Conservation (phyloP, 805 yeast genomes). For the Hagleromyces aurorensis region DNA sequence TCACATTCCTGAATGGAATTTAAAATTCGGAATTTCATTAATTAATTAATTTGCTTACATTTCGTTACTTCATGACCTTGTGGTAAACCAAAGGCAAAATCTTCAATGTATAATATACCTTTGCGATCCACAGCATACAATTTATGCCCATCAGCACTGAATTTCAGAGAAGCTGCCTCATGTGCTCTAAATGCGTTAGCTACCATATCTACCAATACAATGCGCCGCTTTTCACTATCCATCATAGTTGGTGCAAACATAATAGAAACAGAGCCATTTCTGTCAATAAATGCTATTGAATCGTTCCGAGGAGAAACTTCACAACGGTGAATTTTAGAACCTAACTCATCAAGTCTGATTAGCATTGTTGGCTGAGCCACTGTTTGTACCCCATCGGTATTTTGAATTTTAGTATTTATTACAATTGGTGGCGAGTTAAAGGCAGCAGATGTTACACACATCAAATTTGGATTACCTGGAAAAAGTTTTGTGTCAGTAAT, state of each 20-base stretch:
- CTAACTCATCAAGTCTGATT: constrained; percentile 68
- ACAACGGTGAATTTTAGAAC: constrained; percentile 65
- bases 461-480: constrained; percentile 49
- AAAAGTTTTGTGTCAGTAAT: constrained; percentile 74
- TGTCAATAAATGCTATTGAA: constrained; percentile 71
- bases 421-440: constrained; percentile 60
- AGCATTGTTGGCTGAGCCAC: constrained; percentile 55
- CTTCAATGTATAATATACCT: constrained; percentile 71
- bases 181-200: constrained; percentile 61
- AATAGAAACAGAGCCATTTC: constrained; percentile 67
- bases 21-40: constrained; percentile 1
- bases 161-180: constrained; percentile 73
- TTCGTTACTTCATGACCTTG: constrained; percentile 58
- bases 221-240: constrained; percentile 44
- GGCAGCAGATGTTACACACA: constrained; percentile 54
- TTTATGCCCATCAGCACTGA: constrained; percentile 76
- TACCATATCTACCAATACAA: constrained; percentile 60
- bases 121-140: constrained; percentile 71
- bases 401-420: constrained; percentile 53
- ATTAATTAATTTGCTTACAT: constrained; percentile 46
- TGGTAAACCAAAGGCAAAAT: constrained; percentile 81
- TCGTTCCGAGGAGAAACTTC: constrained; percentile 82
- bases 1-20: neutral
- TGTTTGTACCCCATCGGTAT: constrained; percentile 31
- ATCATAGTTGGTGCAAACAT: constrained; percentile 55